Evolutionary conservation across 2,329 filamentous ascomycete species (phyloP).

Genomic region (Aspergillus amoenus): DNA sequence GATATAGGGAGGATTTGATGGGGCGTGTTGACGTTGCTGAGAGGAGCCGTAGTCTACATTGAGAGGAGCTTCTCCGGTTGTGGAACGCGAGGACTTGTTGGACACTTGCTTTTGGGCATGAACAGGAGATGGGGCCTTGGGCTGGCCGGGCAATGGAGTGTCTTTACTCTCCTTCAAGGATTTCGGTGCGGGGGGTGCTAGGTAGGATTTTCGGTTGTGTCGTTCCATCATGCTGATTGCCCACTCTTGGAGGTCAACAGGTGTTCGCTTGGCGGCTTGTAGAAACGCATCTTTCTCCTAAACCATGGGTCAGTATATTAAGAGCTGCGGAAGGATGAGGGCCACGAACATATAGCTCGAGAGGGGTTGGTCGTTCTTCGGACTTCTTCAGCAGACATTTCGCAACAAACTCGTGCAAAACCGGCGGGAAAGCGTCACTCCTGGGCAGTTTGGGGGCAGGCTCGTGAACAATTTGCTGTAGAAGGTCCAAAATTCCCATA

Average conservation of each 20-base stretch:
- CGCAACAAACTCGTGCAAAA: constrained; percentile 94
- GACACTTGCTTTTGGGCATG: constrained; percentile 1
- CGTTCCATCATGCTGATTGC: constrained; percentile 90
- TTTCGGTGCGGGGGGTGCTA: constrained; percentile 77
- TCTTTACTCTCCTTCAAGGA: constrained; percentile 58
- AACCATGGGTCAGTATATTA: constrained; percentile 23
- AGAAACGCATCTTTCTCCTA: constrained; percentile 92
- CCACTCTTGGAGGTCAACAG: constrained; percentile 91
- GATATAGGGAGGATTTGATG: constrained; percentile 17
- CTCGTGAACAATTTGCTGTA: constrained; percentile 97
- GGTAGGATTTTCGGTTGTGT: constrained; percentile 92
- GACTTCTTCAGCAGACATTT: constrained; percentile 92
- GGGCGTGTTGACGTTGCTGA: constrained; percentile 20
- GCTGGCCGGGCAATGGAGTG: constrained; percentile 34
- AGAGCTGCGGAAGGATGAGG: neutral
- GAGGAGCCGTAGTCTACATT: constrained; percentile 37
- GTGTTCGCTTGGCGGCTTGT: constrained; percentile 92
- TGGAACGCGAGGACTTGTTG: constrained; percentile 46
- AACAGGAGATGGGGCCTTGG: neutral
- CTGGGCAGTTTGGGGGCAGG: constrained; percentile 90
- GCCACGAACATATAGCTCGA: constrained; percentile 79
- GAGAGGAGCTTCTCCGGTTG: constrained; percentile 71
- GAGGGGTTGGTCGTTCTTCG: constrained; percentile 83
- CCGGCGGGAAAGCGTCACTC: constrained; percentile 94
- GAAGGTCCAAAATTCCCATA: constrained; percentile 89